Percentiles rank a stretch among this genome's conserved stretches.
Evolutionary conservation across 2,329 filamentous ascomycete species (phyloP).

Genomic region (Cladosporium sp.): DNA sequence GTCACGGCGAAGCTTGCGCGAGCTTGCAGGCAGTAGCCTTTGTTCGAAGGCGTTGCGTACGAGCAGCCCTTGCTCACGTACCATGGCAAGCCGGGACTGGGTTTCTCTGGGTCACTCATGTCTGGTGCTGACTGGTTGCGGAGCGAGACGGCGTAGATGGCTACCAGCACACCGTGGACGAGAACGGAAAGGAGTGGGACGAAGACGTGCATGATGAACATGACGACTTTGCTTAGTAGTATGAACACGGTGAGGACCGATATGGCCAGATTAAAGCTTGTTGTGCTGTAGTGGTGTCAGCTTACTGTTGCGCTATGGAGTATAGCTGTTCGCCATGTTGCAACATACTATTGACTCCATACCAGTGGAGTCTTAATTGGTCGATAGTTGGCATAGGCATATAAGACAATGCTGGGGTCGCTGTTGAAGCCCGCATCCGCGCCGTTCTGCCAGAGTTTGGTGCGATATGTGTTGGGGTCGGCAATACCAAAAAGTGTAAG

Average conservation of each 20-base stretch:
- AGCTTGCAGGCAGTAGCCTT: slow-evolving; percentile 61
- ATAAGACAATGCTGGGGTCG: slow-evolving; percentile 63
- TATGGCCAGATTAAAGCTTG: slow-evolving; percentile 71
- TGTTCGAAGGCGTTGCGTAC: slow-evolving; percentile 44
- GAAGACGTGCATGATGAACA: slow-evolving; percentile 68
- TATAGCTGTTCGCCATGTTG: background rate
- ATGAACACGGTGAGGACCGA: slow-evolving; percentile 73
- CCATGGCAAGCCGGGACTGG: slow-evolving; percentile 63
- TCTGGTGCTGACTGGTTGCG: slow-evolving; percentile 72
- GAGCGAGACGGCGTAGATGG: slow-evolving; percentile 62
- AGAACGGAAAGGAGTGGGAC: slow-evolving; percentile 61
- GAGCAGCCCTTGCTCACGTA: slow-evolving; percentile 68
- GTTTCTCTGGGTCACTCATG: slow-evolving; percentile 60
- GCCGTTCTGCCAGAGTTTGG: slow-evolving; percentile 69
- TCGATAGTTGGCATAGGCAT: slow-evolving; percentile 68
- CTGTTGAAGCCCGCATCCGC: slow-evolving; percentile 70
- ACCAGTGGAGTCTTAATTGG: slow-evolving; percentile 61
- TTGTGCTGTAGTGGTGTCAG: slow-evolving; percentile 51
- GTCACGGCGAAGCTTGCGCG: slow-evolving; percentile 63
- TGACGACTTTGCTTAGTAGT: slow-evolving; percentile 65
- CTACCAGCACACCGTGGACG: slow-evolving; percentile 54
- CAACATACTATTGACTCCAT: slow-evolving; percentile 67
- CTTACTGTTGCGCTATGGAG: background rate
- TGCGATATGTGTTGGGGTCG: slow-evolving; percentile 68
- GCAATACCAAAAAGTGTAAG: slow-evolving; percentile 70